phyloP scores from a whole-genome alignment of 176 grass and related monocot genomes.

The Oryza meyeriana region DNA sequence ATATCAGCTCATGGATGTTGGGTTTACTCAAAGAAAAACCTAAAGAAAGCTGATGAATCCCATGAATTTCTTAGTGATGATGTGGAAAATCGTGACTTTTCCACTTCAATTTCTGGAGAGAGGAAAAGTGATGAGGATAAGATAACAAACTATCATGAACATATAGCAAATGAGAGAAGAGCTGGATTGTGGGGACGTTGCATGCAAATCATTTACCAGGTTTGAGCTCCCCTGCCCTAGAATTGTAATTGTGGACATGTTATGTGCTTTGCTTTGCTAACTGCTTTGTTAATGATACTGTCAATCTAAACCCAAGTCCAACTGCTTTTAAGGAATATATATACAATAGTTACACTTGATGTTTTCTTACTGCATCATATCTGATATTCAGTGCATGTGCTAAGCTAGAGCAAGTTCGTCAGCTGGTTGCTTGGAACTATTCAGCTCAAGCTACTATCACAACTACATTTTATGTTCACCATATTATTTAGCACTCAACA shows the following conservation, averaged over 20 bases:
- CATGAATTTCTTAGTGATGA: constrained; percentile 42
- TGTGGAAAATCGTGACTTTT: constrained; percentile 40
- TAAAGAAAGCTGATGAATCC: constrained; percentile 44
- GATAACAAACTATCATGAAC: constrained; percentile 40
- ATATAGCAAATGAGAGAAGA: constrained; percentile 54
- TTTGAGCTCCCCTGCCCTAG: constrained; percentile 13
- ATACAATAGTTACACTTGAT: neutral
- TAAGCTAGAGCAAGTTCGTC: neutral
- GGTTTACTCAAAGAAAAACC: constrained; percentile 50
- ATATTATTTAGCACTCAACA: neutral
- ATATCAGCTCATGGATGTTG: constrained; percentile 74
- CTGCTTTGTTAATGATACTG: neutral
- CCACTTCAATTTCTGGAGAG: constrained; percentile 29
- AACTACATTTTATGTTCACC: neutral
- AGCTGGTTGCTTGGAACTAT: neutral
- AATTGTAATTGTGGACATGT: neutral
- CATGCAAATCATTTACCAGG: constrained; percentile 80
- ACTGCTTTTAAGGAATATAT: neutral
- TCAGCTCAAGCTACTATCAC: neutral
- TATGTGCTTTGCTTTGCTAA: no score
- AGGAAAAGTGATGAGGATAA: constrained; percentile 31
- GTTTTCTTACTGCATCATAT: neutral
- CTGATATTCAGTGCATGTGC: neutral
- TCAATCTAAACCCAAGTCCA: neutral
- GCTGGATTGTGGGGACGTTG: constrained; percentile 56